Conservation (phyloP, 2,329 filamentous ascomycete genomes). For the Stachybotrys chartarum region DNA sequence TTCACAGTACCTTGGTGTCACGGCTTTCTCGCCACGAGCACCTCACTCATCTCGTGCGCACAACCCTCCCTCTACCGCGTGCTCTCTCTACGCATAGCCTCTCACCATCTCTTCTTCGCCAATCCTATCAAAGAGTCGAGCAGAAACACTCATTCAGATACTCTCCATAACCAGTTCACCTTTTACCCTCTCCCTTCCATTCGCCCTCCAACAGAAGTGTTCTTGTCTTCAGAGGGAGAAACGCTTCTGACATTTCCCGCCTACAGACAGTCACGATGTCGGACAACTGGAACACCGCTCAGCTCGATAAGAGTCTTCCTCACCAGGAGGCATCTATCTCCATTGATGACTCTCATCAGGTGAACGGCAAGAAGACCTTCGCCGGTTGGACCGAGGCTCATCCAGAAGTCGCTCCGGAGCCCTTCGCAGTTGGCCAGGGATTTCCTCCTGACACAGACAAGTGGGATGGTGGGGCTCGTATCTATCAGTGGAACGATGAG, state of each 20-base stretch:
- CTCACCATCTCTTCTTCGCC: no score
- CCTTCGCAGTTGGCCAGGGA: background rate
- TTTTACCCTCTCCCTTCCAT: background rate
- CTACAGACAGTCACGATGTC: conserved; percentile 2
- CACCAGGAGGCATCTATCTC: background rate
- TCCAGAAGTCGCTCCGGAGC: conserved; percentile 30
- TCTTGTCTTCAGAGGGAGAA: background rate
- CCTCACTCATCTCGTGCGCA: no score
- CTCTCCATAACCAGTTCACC: no score
- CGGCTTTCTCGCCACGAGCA: no score
- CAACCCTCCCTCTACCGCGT: no score
- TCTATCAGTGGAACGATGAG: conserved; percentile 82
- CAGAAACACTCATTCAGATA: no score
- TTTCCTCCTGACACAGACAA: background rate
- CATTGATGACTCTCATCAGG: background rate
- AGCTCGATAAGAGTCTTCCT: conserved; percentile 3
- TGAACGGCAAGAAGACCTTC: conserved; percentile 4
- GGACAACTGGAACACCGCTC: conserved; percentile 6
- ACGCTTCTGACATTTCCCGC: background rate
- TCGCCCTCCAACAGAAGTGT: background rate
- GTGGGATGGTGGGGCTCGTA: conserved; percentile 31
- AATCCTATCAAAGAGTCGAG: no score
- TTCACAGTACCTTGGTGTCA: background rate
- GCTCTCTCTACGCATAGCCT: no score
- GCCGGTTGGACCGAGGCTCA: background rate